A percentile compares a stretch with the other conserved stretches of the same genome.
Conservation (phyloP, 495 filamentous ascomycete species). For the Neurospora sp. region DNA sequence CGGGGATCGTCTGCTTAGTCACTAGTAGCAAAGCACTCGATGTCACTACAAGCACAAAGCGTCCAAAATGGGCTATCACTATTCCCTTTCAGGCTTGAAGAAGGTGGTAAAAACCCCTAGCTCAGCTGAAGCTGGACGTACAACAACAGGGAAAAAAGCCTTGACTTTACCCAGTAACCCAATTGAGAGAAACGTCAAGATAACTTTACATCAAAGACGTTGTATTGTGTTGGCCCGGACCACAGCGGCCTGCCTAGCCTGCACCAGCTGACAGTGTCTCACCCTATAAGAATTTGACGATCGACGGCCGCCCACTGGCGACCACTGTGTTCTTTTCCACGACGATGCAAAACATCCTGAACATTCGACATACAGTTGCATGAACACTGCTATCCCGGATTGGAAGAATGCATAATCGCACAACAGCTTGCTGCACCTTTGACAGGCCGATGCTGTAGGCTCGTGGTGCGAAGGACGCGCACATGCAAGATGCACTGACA, state of each 20-base stretch:
- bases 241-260: neutral
- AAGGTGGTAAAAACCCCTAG: neutral
- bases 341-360: neutral
- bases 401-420: neutral
- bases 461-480: neutral
- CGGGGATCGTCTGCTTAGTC: neutral
- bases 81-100: neutral
- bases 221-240: neutral
- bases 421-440: neutral
- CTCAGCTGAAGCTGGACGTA: neutral
- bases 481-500: neutral
- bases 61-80: neutral
- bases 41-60: neutral
- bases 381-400: neutral
- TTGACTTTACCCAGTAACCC: neutral
- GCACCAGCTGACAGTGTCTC: neutral
- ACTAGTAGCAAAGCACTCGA: neutral
- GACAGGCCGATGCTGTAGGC: neutral
- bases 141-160: neutral
- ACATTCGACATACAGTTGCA: neutral
- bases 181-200: neutral
- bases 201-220: neutral
- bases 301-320: neutral
- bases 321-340: neutral
- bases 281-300: neutral